Percentiles rank a stretch among this genome's conserved stretches.
Conservation (phyloP, 108 stramenopile species). For the Mediolabrus comicus region DNA sequence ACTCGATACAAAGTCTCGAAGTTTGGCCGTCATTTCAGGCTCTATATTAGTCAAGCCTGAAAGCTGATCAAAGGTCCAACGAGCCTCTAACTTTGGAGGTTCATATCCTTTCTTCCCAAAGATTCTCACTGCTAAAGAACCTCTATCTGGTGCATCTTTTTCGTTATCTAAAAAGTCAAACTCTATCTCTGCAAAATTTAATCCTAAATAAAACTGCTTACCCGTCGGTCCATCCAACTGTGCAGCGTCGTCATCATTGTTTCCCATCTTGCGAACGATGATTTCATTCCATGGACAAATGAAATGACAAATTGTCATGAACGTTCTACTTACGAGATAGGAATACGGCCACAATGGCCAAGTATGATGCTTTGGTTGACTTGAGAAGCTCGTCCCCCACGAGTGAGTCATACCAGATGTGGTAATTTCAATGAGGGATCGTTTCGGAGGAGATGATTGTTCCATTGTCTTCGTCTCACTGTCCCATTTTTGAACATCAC, state of each 20-base stretch:
- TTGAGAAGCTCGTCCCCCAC: conserved; percentile 56
- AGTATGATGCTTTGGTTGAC: conserved; percentile 34
- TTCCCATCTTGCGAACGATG: conserved; percentile 24
- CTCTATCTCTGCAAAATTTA: conserved; percentile 81
- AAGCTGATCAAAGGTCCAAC: conserved; percentile 40
- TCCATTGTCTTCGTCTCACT: neutral
- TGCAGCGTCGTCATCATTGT: neutral
- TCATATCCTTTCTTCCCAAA: conserved; percentile 28
- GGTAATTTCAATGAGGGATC: conserved; percentile 70
- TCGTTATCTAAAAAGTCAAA: conserved; percentile 59
- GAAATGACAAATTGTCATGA: conserved; percentile 50
- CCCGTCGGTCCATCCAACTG: conserved; percentile 22
- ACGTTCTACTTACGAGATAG: conserved; percentile 30
- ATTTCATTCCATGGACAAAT: conserved; percentile 55
- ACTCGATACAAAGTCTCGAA: neutral
- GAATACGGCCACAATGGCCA: conserved; percentile 35
- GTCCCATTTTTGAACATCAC: neutral
- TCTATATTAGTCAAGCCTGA: conserved; percentile 14
- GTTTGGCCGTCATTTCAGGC: conserved; percentile 28
- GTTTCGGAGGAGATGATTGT: conserved; percentile 3
- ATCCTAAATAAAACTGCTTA: conserved; percentile 63
- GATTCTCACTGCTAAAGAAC: conserved; percentile 36
- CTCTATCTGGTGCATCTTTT: neutral
- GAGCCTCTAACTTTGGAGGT: conserved; percentile 29
- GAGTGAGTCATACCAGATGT: conserved; percentile 83